These are phyloP conservation scores for Cladobotryum protrusum DNA, from an alignment of 2,329 filamentous ascomycete species.

Conservation along the genomic window DNA sequence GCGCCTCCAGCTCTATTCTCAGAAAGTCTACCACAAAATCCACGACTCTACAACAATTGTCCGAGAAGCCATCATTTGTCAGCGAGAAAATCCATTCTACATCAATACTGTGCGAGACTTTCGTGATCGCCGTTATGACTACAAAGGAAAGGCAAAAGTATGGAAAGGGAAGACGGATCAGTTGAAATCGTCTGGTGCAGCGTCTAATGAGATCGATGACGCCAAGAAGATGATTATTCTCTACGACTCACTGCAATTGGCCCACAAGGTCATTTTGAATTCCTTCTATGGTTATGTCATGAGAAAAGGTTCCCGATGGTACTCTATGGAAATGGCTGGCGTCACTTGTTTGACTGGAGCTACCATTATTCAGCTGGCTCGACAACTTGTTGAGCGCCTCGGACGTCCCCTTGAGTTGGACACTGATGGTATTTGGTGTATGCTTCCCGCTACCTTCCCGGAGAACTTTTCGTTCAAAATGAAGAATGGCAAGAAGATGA, in stretches of 20 bases:
- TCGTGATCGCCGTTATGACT: constrained; percentile 94
- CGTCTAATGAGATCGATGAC: constrained; percentile 72
- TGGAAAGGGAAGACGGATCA: constrained; percentile 96
- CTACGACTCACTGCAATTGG: constrained; percentile 91
- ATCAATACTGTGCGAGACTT: constrained; percentile 95
- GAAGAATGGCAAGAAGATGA: constrained; percentile 91
- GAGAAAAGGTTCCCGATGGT: constrained; percentile 98
- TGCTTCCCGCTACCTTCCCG: constrained; percentile 90
- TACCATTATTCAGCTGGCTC: constrained; percentile 92
- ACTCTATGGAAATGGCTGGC: constrained; percentile 98
- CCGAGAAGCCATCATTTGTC: constrained; percentile 94
- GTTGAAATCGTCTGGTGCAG: constrained; percentile 75
- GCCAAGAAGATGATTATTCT: constrained; percentile 98
- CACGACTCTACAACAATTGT: constrained; percentile 90
- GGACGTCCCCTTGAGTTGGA: constrained; percentile 90
- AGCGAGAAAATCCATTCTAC: constrained; percentile 97
- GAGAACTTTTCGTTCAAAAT: constrained; percentile 94
- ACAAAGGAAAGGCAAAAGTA: constrained; percentile 95
- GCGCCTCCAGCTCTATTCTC: constrained; percentile 83
- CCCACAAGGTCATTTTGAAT: constrained; percentile 98
- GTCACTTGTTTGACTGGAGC: constrained; percentile 96
- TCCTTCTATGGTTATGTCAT: constrained; percentile 99
- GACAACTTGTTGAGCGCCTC: constrained; percentile 86
- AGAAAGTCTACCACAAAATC: constrained; percentile 99
- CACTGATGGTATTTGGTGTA: constrained; percentile 99